Evolutionary conservation across 2,329 filamentous ascomycete genomes (phyloP).

Genomic region (Bipolaris gigantea): DNA sequence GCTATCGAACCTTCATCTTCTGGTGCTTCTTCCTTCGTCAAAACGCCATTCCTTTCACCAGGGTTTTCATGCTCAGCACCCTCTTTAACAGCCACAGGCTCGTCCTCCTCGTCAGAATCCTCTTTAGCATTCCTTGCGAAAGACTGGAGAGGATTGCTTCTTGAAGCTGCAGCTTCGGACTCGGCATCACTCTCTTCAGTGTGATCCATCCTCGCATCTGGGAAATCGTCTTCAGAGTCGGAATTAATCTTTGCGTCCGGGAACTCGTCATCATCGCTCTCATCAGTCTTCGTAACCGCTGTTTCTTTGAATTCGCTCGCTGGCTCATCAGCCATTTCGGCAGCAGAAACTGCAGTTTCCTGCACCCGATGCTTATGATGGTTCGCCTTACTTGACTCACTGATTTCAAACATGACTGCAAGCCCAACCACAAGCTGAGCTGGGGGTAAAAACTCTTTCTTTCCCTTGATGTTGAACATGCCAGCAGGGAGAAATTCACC

Average conservation of each 20-base stretch:
- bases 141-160: constrained; percentile 47
- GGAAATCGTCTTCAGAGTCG: constrained; percentile 51
- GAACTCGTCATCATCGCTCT: constrained; percentile 49
- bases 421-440: constrained; percentile 86
- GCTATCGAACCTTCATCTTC: constrained; percentile 34
- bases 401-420: constrained; percentile 83
- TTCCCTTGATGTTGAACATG: constrained; percentile 77
- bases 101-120: constrained; percentile 32
- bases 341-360: constrained; percentile 37
- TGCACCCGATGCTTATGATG: constrained; percentile 74
- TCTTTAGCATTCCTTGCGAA: constrained; percentile 13
- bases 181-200: constrained; percentile 45
- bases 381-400: constrained; percentile 79
- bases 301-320: constrained; percentile 17
- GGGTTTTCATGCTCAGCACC: constrained; percentile 14
- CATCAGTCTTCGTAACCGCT: constrained; percentile 28
- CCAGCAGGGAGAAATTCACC: constrained; percentile 81
- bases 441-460: constrained; percentile 89
- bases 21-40: constrained; percentile 20
- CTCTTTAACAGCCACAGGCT: constrained; percentile 12
- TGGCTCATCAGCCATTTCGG: constrained; percentile 24
- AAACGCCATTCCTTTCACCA: constrained; percentile 8
- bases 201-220: constrained; percentile 45
- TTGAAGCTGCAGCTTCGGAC: constrained; percentile 33
- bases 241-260: constrained; percentile 47